Evolutionary conservation across 139 green algal genomes (phyloP).

Genomic region (Micromonas commoda): DNA sequence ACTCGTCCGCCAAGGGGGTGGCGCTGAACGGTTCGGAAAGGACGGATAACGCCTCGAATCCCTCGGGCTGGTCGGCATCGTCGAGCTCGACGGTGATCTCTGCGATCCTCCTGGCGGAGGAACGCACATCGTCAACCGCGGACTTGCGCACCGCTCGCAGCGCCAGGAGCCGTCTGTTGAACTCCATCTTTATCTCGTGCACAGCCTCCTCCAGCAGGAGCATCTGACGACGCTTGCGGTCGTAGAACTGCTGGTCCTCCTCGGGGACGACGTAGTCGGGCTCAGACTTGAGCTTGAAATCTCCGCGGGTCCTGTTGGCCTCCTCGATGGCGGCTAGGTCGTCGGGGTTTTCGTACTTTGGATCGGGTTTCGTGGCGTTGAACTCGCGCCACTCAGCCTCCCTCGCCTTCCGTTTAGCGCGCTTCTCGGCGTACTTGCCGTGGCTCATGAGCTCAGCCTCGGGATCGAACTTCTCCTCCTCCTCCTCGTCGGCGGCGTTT

Average conservation of each 20-base stretch:
- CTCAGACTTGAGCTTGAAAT: constrained; percentile 78
- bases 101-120: constrained; percentile 21
- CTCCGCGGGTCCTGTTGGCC: constrained; percentile 58
- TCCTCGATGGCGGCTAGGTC: constrained; percentile 54
- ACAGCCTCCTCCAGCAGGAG: constrained; percentile 56
- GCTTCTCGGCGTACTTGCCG: background rate
- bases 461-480: background rate
- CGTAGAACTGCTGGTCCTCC: constrained; percentile 55
- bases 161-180: constrained; percentile 60
- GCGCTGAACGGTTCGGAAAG: background rate
- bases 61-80: background rate
- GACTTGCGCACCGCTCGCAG: constrained; percentile 53
- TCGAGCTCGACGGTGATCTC: constrained; percentile 33
- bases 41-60: background rate
- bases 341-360: constrained; percentile 53
- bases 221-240: constrained; percentile 60
- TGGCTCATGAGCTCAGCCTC: background rate
- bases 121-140: constrained; percentile 29
- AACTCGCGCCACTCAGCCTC: constrained; percentile 63
- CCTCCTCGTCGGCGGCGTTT: constrained; percentile 11
- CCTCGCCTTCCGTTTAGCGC: constrained; percentile 50
- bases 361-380: constrained; percentile 56
- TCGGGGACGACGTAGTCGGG: constrained; percentile 59
- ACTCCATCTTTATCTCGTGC: constrained; percentile 45
- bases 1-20: constrained; percentile 31